Percentiles rank a stretch among this genome's conserved stretches.
phyloP scores from a whole-genome alignment of 2,329 filamentous ascomycete species.

The Bisporella sp. region DNA sequence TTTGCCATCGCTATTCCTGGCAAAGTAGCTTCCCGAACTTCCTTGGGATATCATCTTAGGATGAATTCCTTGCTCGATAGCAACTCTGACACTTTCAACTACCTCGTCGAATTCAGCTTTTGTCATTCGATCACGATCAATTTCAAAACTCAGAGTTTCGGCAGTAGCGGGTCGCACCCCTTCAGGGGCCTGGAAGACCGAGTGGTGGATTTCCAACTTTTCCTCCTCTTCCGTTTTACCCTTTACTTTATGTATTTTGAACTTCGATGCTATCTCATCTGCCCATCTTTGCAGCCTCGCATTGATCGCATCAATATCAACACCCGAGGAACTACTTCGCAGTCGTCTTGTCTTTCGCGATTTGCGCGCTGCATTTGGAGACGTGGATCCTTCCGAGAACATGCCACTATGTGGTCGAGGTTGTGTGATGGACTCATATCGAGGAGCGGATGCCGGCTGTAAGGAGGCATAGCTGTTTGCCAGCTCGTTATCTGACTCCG shows the following conservation, averaged over 20 bases:
- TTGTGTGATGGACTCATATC: slow-evolving; percentile 57
- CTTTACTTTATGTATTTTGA: slow-evolving; percentile 77
- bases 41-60: slow-evolving; percentile 95
- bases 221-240: slow-evolving; percentile 73
- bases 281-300: slow-evolving; percentile 92
- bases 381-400: slow-evolving; percentile 37
- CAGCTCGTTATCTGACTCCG: slow-evolving; percentile 63
- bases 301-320: slow-evolving; percentile 98
- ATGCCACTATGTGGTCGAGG: slow-evolving; percentile 55
- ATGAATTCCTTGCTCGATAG: slow-evolving; percentile 86
- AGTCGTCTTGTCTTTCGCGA: slow-evolving; percentile 40
- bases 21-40: slow-evolving; percentile 97
- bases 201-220: slow-evolving; percentile 90
- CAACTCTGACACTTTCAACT: slow-evolving; percentile 81
- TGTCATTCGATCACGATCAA: slow-evolving; percentile 61
- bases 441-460: slow-evolving; percentile 48
- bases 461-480: slow-evolving; percentile 45
- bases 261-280: slow-evolving; percentile 94
- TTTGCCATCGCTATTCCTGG: slow-evolving; percentile 82
- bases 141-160: slow-evolving; percentile 58
- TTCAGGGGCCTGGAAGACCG: slow-evolving; percentile 90
- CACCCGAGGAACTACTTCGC: slow-evolving; percentile 72
- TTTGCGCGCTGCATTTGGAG: slow-evolving; percentile 36
- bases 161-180: slow-evolving; percentile 74
- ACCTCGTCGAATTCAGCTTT: slow-evolving; percentile 79